Evolutionary conservation across 768 basidiomycete genomes (phyloP), one percentile per base, ranked within the genome.

Genomic region (Epithele typhae): DNA sequence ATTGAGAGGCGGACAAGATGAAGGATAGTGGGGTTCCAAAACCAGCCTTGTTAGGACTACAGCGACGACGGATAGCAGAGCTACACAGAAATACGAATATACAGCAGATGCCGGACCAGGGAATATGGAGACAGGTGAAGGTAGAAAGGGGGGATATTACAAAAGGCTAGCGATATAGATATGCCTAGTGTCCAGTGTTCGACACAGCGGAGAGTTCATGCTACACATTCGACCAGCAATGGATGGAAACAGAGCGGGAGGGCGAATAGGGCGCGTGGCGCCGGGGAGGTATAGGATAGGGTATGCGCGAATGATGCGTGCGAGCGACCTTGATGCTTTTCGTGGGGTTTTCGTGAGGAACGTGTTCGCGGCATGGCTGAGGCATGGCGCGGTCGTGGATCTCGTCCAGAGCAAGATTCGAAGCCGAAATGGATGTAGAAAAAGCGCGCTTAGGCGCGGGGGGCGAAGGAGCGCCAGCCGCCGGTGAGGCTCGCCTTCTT

Each of bases 401-500:
- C 46, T 50, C 43, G 43, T 49, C 53, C 47, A 45, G 55, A 57
- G 42, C 25, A 54, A 46, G 30, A 35, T 15, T 27, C 47, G 40
- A 46, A 40, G 49, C 46, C 48, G 51, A 49, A 51, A 45, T 25
- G 50, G 45, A 49, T 35, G 51, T 22, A 35, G 10, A 19, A 18
- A 14, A 43, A 33, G 25, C 34, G 37, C 44, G 49, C 55, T 71
- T 59, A 77, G 48, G 70, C 72, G 62, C 80, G 76, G 62, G 35
- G 35, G 9, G 66, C n/a, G n/a, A n/a, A 53, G 56, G 74, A 63
- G 64, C 82, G 80, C 82, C 84, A 84, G 76, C 64, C 75, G 68
- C 62, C 25, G 45, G 47, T 53, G 49, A 53, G 19, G 52, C 49
- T 40, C 41, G 48, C 46, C 52, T 57, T 59, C 56, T 52, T 56